Conservation (phyloP, 768 basidiomycete genomes). For the Melanogaster broomeanus region DNA sequence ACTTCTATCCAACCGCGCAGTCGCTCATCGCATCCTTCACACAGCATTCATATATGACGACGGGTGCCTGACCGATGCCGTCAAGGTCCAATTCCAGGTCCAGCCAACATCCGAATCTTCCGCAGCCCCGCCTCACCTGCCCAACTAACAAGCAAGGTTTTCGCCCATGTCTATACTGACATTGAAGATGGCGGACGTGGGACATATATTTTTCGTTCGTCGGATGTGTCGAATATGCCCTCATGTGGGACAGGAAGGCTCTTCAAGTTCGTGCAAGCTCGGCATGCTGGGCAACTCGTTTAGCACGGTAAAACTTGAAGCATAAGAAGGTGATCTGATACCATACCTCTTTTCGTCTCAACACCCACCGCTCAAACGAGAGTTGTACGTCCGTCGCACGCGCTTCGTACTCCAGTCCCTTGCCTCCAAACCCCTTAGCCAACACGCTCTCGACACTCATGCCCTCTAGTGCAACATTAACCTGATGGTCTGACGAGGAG, state of each 20-base stretch:
- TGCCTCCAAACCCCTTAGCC: slow-evolving; percentile 83
- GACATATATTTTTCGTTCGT: slow-evolving; percentile 95
- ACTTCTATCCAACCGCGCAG: too few species aligned
- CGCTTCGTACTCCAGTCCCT: slow-evolving; percentile 75
- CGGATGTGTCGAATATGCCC: slow-evolving; percentile 97
- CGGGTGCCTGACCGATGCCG: too few species aligned
- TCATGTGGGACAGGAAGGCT: slow-evolving; percentile 90
- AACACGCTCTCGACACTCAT: slow-evolving; percentile 73
- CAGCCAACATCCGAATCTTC: too few species aligned
- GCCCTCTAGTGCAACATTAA: slow-evolving; percentile 53
- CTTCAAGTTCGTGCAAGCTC: slow-evolving; percentile 75
- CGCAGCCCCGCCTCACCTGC: too few species aligned
- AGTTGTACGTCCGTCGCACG: slow-evolving; percentile 96
- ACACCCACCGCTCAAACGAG: slow-evolving; percentile 92
- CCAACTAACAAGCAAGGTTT: too few species aligned
- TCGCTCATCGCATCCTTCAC: too few species aligned
- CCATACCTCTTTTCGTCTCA: slow-evolving; percentile 67
- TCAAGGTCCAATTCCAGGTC: too few species aligned
- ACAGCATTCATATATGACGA: too few species aligned
- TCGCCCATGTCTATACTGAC: too few species aligned
- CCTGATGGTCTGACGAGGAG: slow-evolving; percentile 27
- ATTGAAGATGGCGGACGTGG: slow-evolving; percentile 93
- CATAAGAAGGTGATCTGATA: slow-evolving; percentile 7
- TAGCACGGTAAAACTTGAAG: slow-evolving; percentile 7
- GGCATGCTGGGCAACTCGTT: slow-evolving; percentile 55